Evolutionary conservation across 2,329 filamentous ascomycete genomes (phyloP).

Genomic region (Ophiostoma sp.): DNA sequence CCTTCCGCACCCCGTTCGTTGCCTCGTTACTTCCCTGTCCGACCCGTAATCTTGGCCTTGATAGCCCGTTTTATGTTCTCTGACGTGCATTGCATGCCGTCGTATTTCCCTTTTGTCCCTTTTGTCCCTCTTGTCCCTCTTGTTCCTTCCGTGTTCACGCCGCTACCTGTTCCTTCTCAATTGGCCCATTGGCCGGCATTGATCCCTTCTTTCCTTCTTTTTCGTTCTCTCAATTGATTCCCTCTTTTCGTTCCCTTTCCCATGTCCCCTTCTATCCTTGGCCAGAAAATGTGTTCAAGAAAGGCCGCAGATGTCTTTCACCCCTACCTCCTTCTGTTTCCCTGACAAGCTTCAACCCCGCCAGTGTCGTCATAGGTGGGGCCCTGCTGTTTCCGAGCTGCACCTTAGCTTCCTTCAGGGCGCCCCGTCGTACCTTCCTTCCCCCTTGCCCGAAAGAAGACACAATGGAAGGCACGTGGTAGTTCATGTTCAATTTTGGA

Average conservation of each 20-base stretch:
- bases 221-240: neutral
- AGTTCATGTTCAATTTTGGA: neutral
- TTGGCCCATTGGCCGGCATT: conserved; percentile 1
- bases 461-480: conserved; percentile 2
- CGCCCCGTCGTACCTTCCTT: neutral
- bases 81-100: conserved; percentile 10
- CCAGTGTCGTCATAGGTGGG: conserved; percentile 30
- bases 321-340: neutral
- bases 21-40: neutral
- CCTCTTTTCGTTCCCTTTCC: neutral
- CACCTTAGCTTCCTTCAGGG: conserved; percentile 7
- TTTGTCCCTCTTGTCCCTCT: neutral
- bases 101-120: too few species aligned
- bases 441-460: conserved; percentile 2
- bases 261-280: neutral
- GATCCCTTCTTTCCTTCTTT: neutral
- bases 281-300: neutral
- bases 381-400: neutral
- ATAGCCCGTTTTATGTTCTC: neutral
- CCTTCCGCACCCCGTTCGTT: neutral
- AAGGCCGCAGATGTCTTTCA: neutral
- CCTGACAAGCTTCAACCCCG: conserved; percentile 12
- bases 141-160: neutral
- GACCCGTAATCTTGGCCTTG: conserved; percentile 11
- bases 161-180: conserved; percentile 1